Conservation (phyloP, 148 eudicot species). For the Suaeda aralocaspica region DNA sequence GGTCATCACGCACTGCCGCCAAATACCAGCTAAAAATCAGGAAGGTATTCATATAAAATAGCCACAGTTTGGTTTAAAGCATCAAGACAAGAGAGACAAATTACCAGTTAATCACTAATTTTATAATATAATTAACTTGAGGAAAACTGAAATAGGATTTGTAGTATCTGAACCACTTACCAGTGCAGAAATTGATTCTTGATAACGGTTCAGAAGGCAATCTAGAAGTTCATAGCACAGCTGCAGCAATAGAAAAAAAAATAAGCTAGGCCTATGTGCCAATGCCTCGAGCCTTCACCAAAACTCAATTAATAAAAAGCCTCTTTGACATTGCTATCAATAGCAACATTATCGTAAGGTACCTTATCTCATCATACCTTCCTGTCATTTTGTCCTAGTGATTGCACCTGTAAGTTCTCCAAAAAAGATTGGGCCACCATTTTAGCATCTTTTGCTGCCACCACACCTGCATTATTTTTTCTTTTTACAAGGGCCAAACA, state of each 20-base stretch:
- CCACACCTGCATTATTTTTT: conserved; percentile 55
- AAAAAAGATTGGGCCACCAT: conserved; percentile 56
- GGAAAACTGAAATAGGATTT: conserved; percentile 5
- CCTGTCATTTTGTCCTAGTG: conserved; percentile 79
- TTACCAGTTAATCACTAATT: background rate
- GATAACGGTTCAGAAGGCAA: conserved; percentile 56
- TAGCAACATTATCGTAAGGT: conserved; percentile 5
- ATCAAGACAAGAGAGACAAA: background rate
- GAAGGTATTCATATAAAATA: background rate
- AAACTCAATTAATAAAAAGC: background rate
- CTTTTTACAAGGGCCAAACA: conserved; percentile 79
- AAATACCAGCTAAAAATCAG: background rate
- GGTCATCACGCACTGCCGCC: background rate
- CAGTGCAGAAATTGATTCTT: conserved; percentile 45
- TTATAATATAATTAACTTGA: conserved; percentile 8
- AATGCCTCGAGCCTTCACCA: no score
- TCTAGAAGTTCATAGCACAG: conserved; percentile 83
- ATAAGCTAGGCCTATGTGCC: background rate
- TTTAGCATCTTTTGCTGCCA: conserved; percentile 50
- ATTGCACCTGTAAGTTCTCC: conserved; percentile 67
- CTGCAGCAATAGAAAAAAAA: conserved; percentile 41
- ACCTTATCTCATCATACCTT: conserved; percentile 47
- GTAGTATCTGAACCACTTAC: conserved; percentile 27
- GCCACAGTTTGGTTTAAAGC: background rate
- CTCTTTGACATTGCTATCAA: background rate